These are phyloP conservation scores for Echium plantagineum DNA, from an alignment of 257 asterid species.

Conservation along the genomic window DNA sequence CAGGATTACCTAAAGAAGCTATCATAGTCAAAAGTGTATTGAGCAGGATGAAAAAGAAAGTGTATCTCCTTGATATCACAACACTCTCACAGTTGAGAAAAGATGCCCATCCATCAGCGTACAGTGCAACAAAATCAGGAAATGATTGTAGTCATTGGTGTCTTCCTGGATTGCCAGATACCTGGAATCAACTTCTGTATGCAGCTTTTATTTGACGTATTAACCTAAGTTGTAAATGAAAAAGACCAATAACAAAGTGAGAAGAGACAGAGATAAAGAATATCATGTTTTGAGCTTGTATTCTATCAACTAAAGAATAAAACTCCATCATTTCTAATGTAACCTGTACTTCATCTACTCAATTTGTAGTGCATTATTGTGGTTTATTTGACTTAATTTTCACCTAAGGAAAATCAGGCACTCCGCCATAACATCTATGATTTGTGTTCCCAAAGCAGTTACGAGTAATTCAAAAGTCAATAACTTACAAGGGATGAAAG, in stretches of 20 bases:
- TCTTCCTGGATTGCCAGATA: constrained; percentile 56
- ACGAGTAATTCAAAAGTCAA: background rate
- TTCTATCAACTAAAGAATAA: background rate
- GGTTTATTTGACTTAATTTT: background rate
- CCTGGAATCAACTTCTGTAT: constrained; percentile 56
- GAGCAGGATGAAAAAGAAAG: constrained; percentile 23
- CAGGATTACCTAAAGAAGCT: constrained; percentile 17
- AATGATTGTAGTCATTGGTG: constrained; percentile 59
- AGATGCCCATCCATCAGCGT: constrained; percentile 51
- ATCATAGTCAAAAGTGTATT: constrained; percentile 24
- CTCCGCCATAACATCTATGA: background rate
- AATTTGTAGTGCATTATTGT: too few species aligned
- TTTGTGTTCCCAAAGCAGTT: background rate
- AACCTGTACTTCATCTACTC: background rate
- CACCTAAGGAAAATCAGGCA: background rate
- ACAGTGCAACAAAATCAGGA: constrained; percentile 20
- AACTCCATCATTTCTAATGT: background rate
- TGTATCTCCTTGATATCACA: constrained; percentile 43
- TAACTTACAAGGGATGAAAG: background rate
- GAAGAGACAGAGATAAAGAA: background rate
- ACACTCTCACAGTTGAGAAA: constrained; percentile 33
- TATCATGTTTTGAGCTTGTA: background rate
- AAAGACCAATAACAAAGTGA: background rate
- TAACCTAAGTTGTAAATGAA: background rate
- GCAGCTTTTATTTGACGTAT: constrained; percentile 17